These are phyloP conservation scores for Saxophila tyrrhenica DNA, from an alignment of 495 filamentous ascomycete species.

Conservation along the genomic window DNA sequence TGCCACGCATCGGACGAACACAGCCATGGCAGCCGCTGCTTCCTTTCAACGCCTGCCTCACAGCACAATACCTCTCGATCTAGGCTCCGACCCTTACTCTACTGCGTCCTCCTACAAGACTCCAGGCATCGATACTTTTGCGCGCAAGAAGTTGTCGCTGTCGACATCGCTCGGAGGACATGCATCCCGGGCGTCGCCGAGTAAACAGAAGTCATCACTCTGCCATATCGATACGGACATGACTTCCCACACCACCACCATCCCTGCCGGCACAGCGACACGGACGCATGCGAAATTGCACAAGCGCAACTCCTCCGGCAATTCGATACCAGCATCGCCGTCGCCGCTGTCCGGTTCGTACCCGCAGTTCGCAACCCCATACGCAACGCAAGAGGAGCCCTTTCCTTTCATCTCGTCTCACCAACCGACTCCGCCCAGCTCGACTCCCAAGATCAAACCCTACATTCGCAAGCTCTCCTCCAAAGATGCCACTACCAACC, in stretches of 20 bases:
- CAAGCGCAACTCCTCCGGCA: conserved; percentile 30
- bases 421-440: conserved; percentile 12
- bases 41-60: neutral
- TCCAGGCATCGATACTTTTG: neutral
- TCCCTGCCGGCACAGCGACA: neutral
- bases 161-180: neutral
- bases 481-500: conserved; percentile 8
- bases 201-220: neutral
- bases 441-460: conserved; percentile 42
- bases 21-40: neutral
- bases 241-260: neutral
- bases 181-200: neutral
- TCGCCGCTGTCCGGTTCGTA: conserved; percentile 6
- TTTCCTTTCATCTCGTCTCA: conserved; percentile 5
- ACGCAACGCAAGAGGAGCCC: conserved; percentile 24
- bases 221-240: neutral
- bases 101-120: neutral
- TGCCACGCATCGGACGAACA: too few relatives aligned
- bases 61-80: neutral
- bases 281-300: conserved; percentile 25
- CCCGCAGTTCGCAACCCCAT: conserved; percentile 28
- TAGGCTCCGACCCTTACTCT: neutral
- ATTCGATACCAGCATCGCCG: conserved; percentile 21
- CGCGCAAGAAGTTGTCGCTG: neutral
- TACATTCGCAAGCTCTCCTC: conserved; percentile 43